Conservation (phyloP, 2,329 filamentous ascomycete species). For the Aspergillus oerlinghausenensis region DNA sequence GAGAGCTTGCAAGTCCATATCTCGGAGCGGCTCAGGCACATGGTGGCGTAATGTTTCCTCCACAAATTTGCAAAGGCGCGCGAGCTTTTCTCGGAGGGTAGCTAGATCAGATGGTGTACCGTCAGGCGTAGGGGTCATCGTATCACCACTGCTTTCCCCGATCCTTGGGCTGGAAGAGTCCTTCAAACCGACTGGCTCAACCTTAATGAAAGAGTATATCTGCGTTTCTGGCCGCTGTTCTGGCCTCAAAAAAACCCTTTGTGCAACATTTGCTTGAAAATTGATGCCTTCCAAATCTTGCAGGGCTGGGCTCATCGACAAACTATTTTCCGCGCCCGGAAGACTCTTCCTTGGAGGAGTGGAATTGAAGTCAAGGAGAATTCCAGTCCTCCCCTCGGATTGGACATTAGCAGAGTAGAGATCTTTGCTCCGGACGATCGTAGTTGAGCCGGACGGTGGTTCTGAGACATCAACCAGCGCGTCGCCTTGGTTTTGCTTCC, state of each 20-base stretch:
- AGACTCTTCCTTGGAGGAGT: constrained; percentile 7
- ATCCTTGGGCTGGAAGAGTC: background rate
- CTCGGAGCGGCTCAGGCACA: constrained; percentile 3
- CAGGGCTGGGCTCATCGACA: constrained; percentile 12
- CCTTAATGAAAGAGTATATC: background rate
- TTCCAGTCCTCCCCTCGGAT: background rate
- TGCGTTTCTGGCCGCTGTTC: background rate
- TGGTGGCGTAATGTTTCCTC: constrained; percentile 2
- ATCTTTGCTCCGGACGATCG: background rate
- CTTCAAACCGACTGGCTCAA: background rate
- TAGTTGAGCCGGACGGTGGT: background rate
- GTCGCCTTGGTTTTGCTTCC: background rate
- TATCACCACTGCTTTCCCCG: background rate
- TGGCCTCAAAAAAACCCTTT: too few relatives aligned
- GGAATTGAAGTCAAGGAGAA: constrained; percentile 19
- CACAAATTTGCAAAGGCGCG: constrained; percentile 18
- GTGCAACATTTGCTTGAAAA: constrained; percentile 4
- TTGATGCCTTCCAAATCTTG: constrained; percentile 19
- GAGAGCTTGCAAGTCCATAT: constrained; percentile 6
- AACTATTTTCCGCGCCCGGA: background rate
- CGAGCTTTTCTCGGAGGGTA: constrained; percentile 5
- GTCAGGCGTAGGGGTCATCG: background rate
- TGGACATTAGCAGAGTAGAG: background rate
- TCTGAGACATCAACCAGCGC: background rate
- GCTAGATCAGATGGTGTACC: background rate